These are phyloP conservation scores for Globisporangium abappressorium DNA, from an alignment of 352 stramenopile genomes.

Conservation along the genomic window DNA sequence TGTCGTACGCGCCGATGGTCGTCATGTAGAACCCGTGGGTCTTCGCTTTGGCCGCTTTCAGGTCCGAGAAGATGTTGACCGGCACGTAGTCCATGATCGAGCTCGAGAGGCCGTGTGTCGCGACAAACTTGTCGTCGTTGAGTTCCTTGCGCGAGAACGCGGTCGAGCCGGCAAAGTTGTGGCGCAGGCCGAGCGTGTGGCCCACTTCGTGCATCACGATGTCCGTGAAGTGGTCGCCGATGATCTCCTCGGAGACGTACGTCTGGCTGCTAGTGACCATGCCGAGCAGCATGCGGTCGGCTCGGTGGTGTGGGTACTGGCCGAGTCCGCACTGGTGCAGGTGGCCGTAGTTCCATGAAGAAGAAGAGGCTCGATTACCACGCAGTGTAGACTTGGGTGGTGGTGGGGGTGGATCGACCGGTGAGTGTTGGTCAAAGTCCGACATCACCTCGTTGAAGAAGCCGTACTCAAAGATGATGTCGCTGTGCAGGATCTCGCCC, in stretches of 20 bases:
- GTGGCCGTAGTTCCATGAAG: conserved; percentile 9
- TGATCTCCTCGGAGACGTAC: conserved; percentile 53
- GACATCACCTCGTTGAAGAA: conserved; percentile 74
- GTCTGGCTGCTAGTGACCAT: conserved; percentile 30
- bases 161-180: conserved; percentile 82
- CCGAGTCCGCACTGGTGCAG: conserved; percentile 41
- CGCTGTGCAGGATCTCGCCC: conserved; percentile 85
- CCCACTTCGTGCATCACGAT: conserved; percentile 90
- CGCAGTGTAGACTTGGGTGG: neutral
- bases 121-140: conserved; percentile 46
- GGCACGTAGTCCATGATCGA: conserved; percentile 89
- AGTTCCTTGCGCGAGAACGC: conserved; percentile 53
- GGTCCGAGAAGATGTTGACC: conserved; percentile 78
- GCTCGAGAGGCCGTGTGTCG: conserved; percentile 45
- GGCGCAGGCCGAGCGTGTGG: conserved; percentile 81
- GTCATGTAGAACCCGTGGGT: conserved; percentile 70
- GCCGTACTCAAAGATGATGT: conserved; percentile 85
- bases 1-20: conserved; percentile 72
- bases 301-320: conserved; percentile 31
- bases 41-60: conserved; percentile 30
- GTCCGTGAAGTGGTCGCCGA: conserved; percentile 63
- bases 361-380: neutral
- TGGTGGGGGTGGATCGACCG: conserved; percentile 33
- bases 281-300: conserved; percentile 37
- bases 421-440: conserved; percentile 49